Evolutionary conservation across 2,329 filamentous ascomycete species (phyloP), one percentile per base, ranked within the genome.

Genomic region (Leptographium lundbergii): DNA sequence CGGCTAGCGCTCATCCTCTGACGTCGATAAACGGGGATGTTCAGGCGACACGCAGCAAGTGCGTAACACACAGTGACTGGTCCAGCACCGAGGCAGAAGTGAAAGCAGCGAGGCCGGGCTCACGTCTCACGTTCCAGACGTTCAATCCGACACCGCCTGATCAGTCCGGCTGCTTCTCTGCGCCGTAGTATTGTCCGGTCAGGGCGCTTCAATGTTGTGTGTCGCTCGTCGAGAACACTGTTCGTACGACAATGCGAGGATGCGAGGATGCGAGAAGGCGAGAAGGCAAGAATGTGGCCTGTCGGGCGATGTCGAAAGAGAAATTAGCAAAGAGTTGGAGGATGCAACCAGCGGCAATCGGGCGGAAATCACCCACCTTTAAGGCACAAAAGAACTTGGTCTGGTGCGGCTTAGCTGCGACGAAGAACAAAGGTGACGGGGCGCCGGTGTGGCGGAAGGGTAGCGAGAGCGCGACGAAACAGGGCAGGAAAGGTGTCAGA

Each of bases 1-100:
- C 71, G 69, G 60, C 65, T 68, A 58, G 70, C 67, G 56, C 68
- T 66, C 66, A 71, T 73, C 69, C 73, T 75, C 64, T 59, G 57
- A 11, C 19, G 48, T 54, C 54, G 27, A 57, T 11, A 39, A 54
- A 54, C 27, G 14, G 4, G 13, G 19, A 10, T 19, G 27, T 27
- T 6, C 17, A 48, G 25, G 22, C 13, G 45, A 11, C 22, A 36
- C 34, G 39, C 54, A 59, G 34, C 17, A 27, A 27, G 48, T 53
- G 58, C 47, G 48, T 27, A 48, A 54, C 27, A 29, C 10, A 34
- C n/a, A 32, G 24, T 22, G 19, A n/a, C 22, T 27, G 11, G 53
- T 19, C 34, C 10, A 42, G 53, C 22, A 54, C 25, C 19, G 53
- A 25, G 22, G 24, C 10, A 10, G 36, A 45, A 56, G n/a, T n/a